These are phyloP conservation scores for Hyaloperonospora arabidopsidis DNA, from an alignment of 352 stramenopile species.

Conservation along the genomic window DNA sequence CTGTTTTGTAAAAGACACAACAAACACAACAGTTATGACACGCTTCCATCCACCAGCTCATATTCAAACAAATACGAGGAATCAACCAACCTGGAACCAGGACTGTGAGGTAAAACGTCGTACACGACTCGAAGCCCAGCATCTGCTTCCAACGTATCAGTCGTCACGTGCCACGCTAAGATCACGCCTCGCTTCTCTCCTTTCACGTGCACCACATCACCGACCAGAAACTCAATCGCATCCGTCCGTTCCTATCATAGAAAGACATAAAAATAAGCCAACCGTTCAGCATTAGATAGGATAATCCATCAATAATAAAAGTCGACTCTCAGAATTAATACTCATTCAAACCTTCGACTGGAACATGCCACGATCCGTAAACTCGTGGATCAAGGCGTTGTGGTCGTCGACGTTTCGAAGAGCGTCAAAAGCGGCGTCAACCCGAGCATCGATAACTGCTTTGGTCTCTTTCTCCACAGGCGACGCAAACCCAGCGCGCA, in stretches of 20 bases:
- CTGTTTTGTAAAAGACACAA: conserved; percentile 11
- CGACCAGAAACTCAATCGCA: conserved; percentile 47
- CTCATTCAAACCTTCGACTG: conserved; percentile 32
- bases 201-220: conserved; percentile 62
- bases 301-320: background rate
- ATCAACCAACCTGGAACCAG: conserved; percentile 31
- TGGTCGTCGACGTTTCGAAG: conserved; percentile 62
- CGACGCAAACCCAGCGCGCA: conserved; percentile 44
- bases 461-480: conserved; percentile 27
- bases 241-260: conserved; percentile 37
- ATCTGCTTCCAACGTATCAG: conserved; percentile 26
- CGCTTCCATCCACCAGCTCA: background rate
- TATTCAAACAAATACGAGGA: background rate
- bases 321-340: conserved; percentile 7
- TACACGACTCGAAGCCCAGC: conserved; percentile 49
- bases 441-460: conserved; percentile 27
- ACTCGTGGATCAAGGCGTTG: conserved; percentile 49
- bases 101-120: conserved; percentile 57
- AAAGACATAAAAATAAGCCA: too few relatives aligned
- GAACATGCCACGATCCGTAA: conserved; percentile 42
- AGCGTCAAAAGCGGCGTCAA: conserved; percentile 56
- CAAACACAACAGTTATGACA: background rate
- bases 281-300: too few relatives aligned
- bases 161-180: conserved; percentile 43
- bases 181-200: conserved; percentile 49